Base-by-base conservation (phyloP, 441 rosid species). In the Gossypium davidsonii region DNA sequence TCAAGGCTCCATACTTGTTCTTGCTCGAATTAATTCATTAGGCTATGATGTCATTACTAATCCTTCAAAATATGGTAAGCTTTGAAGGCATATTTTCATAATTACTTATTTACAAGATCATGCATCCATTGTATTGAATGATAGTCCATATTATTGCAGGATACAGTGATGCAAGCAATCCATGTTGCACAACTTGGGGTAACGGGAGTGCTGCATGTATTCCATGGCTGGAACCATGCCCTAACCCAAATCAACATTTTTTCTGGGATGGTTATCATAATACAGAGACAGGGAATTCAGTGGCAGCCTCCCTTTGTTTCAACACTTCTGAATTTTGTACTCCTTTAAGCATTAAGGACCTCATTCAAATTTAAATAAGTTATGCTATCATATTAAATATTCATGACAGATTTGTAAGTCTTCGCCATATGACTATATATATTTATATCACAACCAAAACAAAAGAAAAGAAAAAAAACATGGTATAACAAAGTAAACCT, bases 201-300 rank as follows among this genome's bases (percentile, higher is more conserved):
- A 82, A 88, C 46, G 89, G 89, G 67, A 86, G 80, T 1, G 79
- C 83, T 1, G 72, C 34, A 17, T 86, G 91, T 79, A 73, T 85
- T 56, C 86, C 87, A 31, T 64, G 12, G 72, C 63, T 72, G 17
- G 1, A 26, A 21, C 73, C 91, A 7, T 83, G 89, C 66, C 39
- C 31, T 0, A 61, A 62, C 26, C 73, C 75, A 1, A 23, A 79
- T 48, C n/a, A 77, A 4, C 79, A 74, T 67, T 81, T 73, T 26
- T 87, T 83, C 31, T 87, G 84, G 76, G 87, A 87, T 75, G 91
- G 76, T 5, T 85, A 1, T 68, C 88, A 85, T 39, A 76, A 77
- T 25, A 81, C 86, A 0, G 88, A 85, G 31, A 20, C 70, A 28
- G 73, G 34, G n/a, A 59, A 66, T 57, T 60, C 65, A 9, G n/a